A percentile compares a stretch with the other conserved stretches of the same genome.
phyloP scores from a whole-genome alignment of 75 land plant species.

The Pinus tabuliformis region DNA sequence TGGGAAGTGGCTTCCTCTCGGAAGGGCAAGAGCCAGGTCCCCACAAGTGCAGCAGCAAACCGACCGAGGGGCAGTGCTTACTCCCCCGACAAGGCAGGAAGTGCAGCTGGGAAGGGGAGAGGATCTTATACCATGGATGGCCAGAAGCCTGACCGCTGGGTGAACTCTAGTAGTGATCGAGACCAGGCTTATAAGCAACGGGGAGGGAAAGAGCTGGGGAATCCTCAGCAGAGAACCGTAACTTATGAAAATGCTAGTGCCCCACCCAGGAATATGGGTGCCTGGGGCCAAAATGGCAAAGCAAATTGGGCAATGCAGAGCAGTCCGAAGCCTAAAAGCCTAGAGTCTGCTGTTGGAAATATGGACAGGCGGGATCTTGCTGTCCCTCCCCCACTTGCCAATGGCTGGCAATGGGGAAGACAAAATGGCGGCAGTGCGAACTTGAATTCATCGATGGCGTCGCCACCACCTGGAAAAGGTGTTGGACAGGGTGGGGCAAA shows the following conservation, averaged over 20 bases:
- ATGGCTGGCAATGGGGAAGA: conserved; percentile 48
- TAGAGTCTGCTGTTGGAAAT: not conserved
- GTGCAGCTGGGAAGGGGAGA: not conserved
- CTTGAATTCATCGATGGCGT: not conserved
- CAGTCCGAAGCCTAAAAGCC: conserved; percentile 12
- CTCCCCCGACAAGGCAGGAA: not conserved
- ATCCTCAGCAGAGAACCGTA: not conserved
- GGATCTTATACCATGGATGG: not conserved
- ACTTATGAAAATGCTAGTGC: conserved; percentile 8
- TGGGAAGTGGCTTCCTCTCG: conserved; percentile 7
- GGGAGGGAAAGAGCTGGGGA: too few relatives aligned
- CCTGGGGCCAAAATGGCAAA: conserved; percentile 20
- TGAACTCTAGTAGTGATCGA: not conserved
- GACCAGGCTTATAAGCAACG: not conserved
- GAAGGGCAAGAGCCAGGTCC: not conserved
- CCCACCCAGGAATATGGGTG: conserved; percentile 13
- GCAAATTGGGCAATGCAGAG: conserved; percentile 14
- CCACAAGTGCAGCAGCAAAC: not conserved
- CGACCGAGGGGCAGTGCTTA: not conserved
- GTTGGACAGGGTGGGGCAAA: not conserved
- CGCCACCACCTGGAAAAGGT: not conserved
- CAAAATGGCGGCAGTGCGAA: not conserved
- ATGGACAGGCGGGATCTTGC: conserved; percentile 5
- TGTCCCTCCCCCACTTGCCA: conserved; percentile 41
- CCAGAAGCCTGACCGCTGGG: not conserved